Base-by-base conservation (phyloP, 176 grass and related monocot species). In the Triticum turgidum region DNA sequence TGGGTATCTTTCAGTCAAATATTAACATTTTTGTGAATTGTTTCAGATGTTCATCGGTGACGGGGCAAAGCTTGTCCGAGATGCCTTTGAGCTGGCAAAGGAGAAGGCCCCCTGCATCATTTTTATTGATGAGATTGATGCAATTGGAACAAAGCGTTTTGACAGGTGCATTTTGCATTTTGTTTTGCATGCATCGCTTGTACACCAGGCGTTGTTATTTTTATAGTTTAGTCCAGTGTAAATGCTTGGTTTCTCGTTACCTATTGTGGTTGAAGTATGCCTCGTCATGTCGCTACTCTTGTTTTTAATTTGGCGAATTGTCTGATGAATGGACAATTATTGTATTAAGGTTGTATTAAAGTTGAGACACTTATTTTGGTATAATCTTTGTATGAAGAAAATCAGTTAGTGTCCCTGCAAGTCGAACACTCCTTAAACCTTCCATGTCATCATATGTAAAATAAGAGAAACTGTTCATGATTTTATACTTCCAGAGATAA, bases 41-140 rank as follows among this genome's bases (percentile, higher is more conserved):
- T 11, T 85, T n/a, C 89, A 97, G 94, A 97, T 87, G 92, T 94
- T 89, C 84, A 94, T 97, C 9, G 94, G 92, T 80, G 88, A 94
- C 27, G 94, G 94, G 38, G 90, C 94, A 80, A 94, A 92, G 81
- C 90, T 97, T 21, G 94, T 97, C 74, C 89, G 90, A 49, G 92
- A 94, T 87, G 92, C 94, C 15, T 94, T 97, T 88, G 88, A 92
- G 90, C 83, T 97, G 18, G 94, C 94, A 13, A 97, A 97, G 78
- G 92, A 94, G 67, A 97, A 94, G 78, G 37, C 94, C 51, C 94
- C 94, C 13, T 97, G 92, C 79, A 92, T 97, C 65, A 97, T 97
- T 45, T 94, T 97, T 78, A 97, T 97, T 41, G 94, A 97, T 85
- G 92, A 94, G 86, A 93, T 97, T 61, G 92, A 97, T 87, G 94